These are phyloP conservation scores for Cordia subcordata DNA, from an alignment of 257 asterid genomes.

Conservation along the genomic window DNA sequence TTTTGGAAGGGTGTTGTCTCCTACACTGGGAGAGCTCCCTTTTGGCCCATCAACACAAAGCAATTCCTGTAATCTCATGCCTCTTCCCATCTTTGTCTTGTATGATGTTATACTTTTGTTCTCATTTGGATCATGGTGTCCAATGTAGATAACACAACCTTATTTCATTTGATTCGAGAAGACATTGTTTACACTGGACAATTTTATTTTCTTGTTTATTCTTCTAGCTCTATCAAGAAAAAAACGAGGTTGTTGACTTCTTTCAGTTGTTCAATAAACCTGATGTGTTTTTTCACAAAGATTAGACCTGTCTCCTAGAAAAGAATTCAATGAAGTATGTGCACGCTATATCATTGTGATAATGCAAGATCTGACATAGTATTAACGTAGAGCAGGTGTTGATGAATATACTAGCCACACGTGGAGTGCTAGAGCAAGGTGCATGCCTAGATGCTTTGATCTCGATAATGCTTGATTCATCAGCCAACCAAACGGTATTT, in stretches of 20 bases:
- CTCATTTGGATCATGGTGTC: too few species aligned
- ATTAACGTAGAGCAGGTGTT: constrained; percentile 50
- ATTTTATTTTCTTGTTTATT: too few species aligned
- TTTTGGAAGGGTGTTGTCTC: constrained; percentile 93
- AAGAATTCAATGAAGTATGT: background rate
- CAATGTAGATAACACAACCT: too few species aligned
- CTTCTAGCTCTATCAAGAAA: too few species aligned
- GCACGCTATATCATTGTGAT: constrained; percentile 7
- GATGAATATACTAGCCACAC: constrained; percentile 76
- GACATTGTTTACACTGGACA: too few species aligned
- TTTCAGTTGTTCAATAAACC: too few species aligned
- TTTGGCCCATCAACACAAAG: constrained; percentile 80
- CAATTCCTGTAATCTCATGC: constrained; percentile 44
- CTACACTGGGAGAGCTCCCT: constrained; percentile 70
- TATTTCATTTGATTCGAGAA: too few species aligned
- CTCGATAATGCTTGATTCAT: constrained; percentile 86
- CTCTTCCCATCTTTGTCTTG: background rate
- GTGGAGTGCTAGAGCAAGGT: constrained; percentile 89
- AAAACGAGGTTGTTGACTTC: too few species aligned
- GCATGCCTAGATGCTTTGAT: constrained; percentile 89
- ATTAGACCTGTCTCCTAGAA: too few species aligned
- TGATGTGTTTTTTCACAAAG: too few species aligned
- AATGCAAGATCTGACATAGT: constrained; percentile 6
- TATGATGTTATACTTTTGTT: background rate
- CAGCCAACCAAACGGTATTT: constrained; percentile 86